Evolutionary conservation across 768 basidiomycete genomes (phyloP).

Genomic region (Tylopilus sp.): DNA sequence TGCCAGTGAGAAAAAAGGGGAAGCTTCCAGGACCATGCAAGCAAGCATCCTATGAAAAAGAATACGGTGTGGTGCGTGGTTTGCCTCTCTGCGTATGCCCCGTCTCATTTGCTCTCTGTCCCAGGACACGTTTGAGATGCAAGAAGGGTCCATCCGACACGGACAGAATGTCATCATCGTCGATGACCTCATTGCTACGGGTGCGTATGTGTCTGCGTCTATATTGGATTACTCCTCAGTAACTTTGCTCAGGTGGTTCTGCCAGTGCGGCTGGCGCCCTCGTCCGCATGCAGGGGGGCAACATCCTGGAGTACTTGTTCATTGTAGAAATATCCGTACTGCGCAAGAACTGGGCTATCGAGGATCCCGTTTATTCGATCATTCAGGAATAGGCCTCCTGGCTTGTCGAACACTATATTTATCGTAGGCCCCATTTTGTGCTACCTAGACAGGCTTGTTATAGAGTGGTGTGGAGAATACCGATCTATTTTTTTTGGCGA

Average conservation of each 20-base stretch:
- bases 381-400: constrained; percentile 53
- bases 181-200: constrained; percentile 96
- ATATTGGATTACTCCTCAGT: constrained; percentile 5
- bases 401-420: constrained; percentile 3
- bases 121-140: constrained; percentile 97
- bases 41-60: constrained; percentile 79
- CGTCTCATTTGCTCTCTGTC: neutral
- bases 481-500: neutral
- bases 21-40: constrained; percentile 91
- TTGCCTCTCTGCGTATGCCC: neutral
- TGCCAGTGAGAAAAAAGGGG: constrained; percentile 90
- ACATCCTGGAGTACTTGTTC: constrained; percentile 90
- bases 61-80: constrained; percentile 76
- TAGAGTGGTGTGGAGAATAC: neutral
- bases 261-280: constrained; percentile 92
- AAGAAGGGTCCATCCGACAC: constrained; percentile 74
- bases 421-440: constrained; percentile 9
- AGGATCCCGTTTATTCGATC: constrained; percentile 84
- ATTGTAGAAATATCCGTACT: constrained; percentile 81
- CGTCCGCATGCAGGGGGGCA: constrained; percentile 76
- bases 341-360: constrained; percentile 66
- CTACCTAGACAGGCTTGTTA: neutral
- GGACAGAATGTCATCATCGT: constrained; percentile 85
- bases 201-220: constrained; percentile 37
- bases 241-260: constrained; percentile 66